Evolutionary conservation across 2,329 filamentous ascomycete genomes (phyloP), one percentile per base, ranked within the genome.

Genomic region (Talaromyces funiculosus): DNA sequence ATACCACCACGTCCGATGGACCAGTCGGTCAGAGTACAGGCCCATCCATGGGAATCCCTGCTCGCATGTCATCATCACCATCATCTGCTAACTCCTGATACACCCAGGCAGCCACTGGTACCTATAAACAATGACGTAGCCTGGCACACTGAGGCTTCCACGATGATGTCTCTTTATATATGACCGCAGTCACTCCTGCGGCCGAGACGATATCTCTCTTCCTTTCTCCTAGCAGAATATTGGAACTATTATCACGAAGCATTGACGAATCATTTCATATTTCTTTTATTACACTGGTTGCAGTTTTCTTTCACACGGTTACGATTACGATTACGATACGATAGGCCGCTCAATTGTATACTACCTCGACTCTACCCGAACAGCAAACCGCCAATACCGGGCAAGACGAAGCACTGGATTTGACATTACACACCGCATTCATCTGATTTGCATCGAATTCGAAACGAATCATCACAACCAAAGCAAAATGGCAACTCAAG

Each of bases 401-500:
- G 20, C 42, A 24, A 45, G 42, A 45, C 12, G 42, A 43, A 24
- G 20, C 2, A 29, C 43, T 9, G 45, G 24, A 14, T 49, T 31
- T 10, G 6, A 22, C 31, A 53, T 37, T 16, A 26, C 42, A 1
- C 42, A 33, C 37, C 51, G 3, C 1, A 26, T 53, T 38, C 31
- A 53, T 37, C 31, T 53, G 18, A 8, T 53, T 24, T 53, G 16
- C 31, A 53, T 35, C n/a, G 6, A 53, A 33, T 1, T 8, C 24
- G 18, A 6, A 10, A n/a, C 1, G n/a, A 14, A 31, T 33, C 4
- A 53, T 14, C 16, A 38, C 10, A 10, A 9, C 10, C n/a, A n/a
- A n/a, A 26, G 5, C 20, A 38, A 14, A n/a, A 61, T 61, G 60
- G 53, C 60, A 22, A 47, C 45, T 33, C 60, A 61, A 53, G 45